Evolutionary conservation across 768 basidiomycete genomes (phyloP).

Genomic region (Auricularia sp.): DNA sequence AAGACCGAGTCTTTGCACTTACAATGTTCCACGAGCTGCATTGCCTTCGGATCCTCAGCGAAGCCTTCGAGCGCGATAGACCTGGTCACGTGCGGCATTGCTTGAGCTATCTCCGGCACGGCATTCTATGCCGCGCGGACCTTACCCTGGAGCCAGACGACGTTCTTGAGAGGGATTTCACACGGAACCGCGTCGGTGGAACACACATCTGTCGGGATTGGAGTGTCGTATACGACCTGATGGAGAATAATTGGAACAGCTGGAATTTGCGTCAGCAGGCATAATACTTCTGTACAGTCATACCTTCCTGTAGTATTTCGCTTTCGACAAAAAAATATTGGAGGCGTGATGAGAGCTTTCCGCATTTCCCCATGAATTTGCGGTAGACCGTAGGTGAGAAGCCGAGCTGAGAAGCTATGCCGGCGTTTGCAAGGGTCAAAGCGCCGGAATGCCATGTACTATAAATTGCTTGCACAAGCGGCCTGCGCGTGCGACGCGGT

Average conservation of each 20-base stretch:
- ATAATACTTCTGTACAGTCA: no score
- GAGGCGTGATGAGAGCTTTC: no score
- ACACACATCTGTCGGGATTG: slow-evolving; percentile 36
- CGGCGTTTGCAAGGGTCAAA: no score
- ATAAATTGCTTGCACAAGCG: no score
- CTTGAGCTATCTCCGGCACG: slow-evolving; percentile 39
- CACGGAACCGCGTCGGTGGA: slow-evolving; percentile 25
- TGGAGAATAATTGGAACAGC: slow-evolving; percentile 27
- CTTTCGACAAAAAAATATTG: no score
- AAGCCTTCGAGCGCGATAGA: slow-evolving; percentile 4
- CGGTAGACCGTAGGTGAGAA: no score
- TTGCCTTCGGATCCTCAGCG: slow-evolving; percentile 25
- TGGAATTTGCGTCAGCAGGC: slow-evolving; percentile 10
- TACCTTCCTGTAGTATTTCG: no score
- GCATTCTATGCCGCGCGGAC: slow-evolving; percentile 37
- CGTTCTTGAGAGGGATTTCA: slow-evolving; percentile 28
- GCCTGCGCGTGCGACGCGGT: no score
- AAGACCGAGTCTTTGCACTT: slow-evolving; percentile 24
- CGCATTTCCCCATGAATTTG: no score
- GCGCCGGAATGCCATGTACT: no score
- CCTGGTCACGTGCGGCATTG: slow-evolving; percentile 30
- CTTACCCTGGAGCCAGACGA: slow-evolving; percentile 38
- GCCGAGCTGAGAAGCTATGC: no score
- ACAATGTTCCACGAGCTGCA: slow-evolving; percentile 31
- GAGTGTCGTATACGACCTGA: slow-evolving; percentile 25